Evolutionary conservation across 2,329 filamentous ascomycete genomes (phyloP).

Genomic region (Talaromyces piceae): DNA sequence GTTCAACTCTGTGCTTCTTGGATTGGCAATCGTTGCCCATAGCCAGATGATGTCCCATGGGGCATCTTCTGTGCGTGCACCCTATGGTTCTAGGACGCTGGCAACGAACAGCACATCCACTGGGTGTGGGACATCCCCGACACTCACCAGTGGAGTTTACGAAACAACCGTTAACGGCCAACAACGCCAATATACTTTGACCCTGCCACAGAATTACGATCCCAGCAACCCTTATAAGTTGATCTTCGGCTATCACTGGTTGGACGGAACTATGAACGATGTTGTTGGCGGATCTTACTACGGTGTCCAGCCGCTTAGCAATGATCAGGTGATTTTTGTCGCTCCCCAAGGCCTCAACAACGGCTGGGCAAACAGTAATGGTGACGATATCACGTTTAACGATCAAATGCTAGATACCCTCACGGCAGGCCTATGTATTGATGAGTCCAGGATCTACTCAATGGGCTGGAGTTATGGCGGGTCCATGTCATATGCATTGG

Average conservation of each 20-base stretch:
- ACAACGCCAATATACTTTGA: conserved; percentile 5
- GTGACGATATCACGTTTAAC: conserved; percentile 2
- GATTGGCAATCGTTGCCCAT: background rate
- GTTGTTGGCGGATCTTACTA: conserved; percentile 6
- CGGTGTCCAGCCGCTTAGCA: conserved; percentile 1
- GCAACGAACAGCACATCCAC: background rate
- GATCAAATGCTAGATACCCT: conserved; percentile 4
- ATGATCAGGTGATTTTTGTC: conserved; percentile 2
- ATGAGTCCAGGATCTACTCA: conserved; percentile 1
- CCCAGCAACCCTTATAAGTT: conserved; percentile 2
- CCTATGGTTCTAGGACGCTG: background rate
- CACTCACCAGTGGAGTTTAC: conserved; percentile 1
- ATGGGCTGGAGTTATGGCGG: conserved; percentile 8
- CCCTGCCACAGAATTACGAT: background rate
- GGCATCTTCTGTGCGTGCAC: background rate
- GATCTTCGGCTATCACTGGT: conserved; percentile 7
- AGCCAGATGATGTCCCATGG: background rate
- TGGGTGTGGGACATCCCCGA: conserved; percentile 1
- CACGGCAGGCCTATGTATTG: background rate
- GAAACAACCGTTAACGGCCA: background rate
- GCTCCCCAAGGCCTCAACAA: conserved; percentile 4
- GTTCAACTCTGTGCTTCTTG: background rate
- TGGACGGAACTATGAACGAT: background rate
- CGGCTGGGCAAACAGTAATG: conserved; percentile 1
- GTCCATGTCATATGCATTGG: conserved; percentile 6